Evolutionary conservation across 306 rosid genomes (phyloP).

Genomic region (Arachis stenosperma): DNA sequence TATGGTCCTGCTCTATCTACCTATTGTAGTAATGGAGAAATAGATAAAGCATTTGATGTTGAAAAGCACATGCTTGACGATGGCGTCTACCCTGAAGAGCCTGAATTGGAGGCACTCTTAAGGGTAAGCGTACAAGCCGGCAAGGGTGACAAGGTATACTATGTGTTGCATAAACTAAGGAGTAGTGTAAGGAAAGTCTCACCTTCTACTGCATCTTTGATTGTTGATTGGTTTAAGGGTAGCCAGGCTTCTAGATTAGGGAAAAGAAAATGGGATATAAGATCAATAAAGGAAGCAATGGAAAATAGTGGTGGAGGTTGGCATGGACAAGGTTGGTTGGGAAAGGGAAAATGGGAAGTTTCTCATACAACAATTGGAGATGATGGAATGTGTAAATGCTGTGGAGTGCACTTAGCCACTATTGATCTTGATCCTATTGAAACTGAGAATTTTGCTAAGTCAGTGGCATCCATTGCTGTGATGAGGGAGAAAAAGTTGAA

Average conservation of each 20-base stretch:
- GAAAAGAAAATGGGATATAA: constrained; percentile 71
- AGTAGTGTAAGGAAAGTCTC: constrained; percentile 68
- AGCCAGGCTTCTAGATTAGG: constrained; percentile 77
- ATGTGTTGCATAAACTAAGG: constrained; percentile 83
- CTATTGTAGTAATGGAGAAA: constrained; percentile 64
- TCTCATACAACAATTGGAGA: constrained; percentile 57
- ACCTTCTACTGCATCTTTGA: constrained; percentile 60
- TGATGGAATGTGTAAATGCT: constrained; percentile 82
- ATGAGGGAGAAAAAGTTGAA: constrained; percentile 68
- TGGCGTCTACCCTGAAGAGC: constrained; percentile 90
- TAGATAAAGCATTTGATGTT: constrained; percentile 81
- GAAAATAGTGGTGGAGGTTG: constrained; percentile 94
- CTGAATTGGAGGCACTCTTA: constrained; percentile 78
- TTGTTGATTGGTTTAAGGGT: constrained; percentile 71
- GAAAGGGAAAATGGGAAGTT: constrained; percentile 83
- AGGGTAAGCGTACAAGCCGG: constrained; percentile 61
- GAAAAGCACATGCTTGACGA: constrained; percentile 87
- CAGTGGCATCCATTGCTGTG: constrained; percentile 79
- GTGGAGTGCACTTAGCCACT: constrained; percentile 68
- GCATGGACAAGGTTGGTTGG: constrained; percentile 97
- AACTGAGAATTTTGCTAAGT: constrained; percentile 84
- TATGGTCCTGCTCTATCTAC: constrained; percentile 83
- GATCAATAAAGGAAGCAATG: constrained; percentile 55
- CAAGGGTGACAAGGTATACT: constrained; percentile 72
- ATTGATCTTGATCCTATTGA: constrained; percentile 92